Base-by-base conservation (phyloP, 148 eudicot species). In the Rhododendron henanense region DNA sequence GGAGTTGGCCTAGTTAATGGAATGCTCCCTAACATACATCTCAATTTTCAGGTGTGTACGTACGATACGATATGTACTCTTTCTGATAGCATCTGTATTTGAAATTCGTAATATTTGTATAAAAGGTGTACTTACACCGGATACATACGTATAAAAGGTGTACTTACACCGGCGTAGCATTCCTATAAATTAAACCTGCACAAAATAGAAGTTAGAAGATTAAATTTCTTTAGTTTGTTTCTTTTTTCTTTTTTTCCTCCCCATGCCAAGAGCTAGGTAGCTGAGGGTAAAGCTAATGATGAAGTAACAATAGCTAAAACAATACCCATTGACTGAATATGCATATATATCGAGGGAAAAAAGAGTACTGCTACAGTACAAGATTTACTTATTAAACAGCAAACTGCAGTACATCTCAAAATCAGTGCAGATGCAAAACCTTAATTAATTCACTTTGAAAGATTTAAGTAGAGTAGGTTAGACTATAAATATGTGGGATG, bases 341-440 rank as follows among this genome's bases (percentile, higher is more conserved):
- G 2, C 1, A 63, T 7, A 0, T 63, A 25, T 25, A 23, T 83
- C 3, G 13, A 47, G n/a, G 79, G 31, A 0, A 31, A 71, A 11
- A 33, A 28, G 13, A n/a, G 50, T 47, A 47, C 50, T 47, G 57
- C 8, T 25, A 14, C 59, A 82, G 15, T 25, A 8, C 59, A 41
- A 87, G 61, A 74, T 55, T 81, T 28, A 47, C 50, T 47, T 47
- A 47, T 18, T 18, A 39, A 84, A 35, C 41, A 47, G 23, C 16
- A 35, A 37, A n/a, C 31, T n/a, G 71, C 14, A 3, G 13, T 23
- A 53, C 47, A 51, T 53, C 69, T 81, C 47, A 57, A 35, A 33
- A 41, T 53, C 48, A 80, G 83, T 80, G 83, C 39, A 53, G 83
- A 50, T 13, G 44, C 83, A 55, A 55, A 81, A 79, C 79, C 79